Evolutionary conservation across 805 yeast genomes (phyloP).

Genomic region (Saturnispora ahearnii): DNA sequence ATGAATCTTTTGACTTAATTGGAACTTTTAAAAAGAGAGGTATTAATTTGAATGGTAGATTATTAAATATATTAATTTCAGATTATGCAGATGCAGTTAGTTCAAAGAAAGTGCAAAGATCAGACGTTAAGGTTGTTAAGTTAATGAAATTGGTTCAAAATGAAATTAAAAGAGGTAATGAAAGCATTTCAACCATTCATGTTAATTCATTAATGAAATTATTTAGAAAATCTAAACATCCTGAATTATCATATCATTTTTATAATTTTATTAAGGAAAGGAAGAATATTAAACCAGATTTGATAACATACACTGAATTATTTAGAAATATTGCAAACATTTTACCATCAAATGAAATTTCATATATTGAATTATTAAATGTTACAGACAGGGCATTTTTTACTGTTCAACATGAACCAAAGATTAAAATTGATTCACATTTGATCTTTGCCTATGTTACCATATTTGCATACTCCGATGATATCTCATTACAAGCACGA

Average conservation of each 20-base stretch:
- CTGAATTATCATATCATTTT: conserved; percentile 31
- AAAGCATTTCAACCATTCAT: conserved; percentile 31
- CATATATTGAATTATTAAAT: conserved; percentile 15
- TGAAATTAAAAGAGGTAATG: conserved; percentile 21
- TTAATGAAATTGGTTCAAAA: conserved; percentile 27
- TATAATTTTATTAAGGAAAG: conserved; percentile 24
- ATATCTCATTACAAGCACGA: conserved; percentile 19
- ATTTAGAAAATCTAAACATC: conserved; percentile 32
- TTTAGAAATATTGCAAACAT: conserved; percentile 16
- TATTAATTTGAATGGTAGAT: conserved; percentile 40
- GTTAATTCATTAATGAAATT: conserved; percentile 40
- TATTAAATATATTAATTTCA: conserved; percentile 38
- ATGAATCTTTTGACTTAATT: conserved; percentile 41
- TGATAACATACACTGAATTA: conserved; percentile 28
- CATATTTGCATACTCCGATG: conserved; percentile 22
- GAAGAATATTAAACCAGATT: conserved; percentile 24
- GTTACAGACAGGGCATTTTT: conserved; percentile 18
- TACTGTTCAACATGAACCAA: conserved; percentile 15
- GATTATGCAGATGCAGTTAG: conserved; percentile 30
- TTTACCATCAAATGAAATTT: conserved; percentile 1
- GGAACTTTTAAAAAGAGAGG: conserved; percentile 56
- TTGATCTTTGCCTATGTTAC: conserved; percentile 20
- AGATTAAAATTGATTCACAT: conserved; percentile 15
- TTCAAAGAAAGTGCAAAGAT: not conserved
- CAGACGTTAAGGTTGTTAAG: conserved; percentile 27